Base-by-base conservation (phyloP, 148 eudicot genomes). In the Tetragonia tetragonoides region DNA sequence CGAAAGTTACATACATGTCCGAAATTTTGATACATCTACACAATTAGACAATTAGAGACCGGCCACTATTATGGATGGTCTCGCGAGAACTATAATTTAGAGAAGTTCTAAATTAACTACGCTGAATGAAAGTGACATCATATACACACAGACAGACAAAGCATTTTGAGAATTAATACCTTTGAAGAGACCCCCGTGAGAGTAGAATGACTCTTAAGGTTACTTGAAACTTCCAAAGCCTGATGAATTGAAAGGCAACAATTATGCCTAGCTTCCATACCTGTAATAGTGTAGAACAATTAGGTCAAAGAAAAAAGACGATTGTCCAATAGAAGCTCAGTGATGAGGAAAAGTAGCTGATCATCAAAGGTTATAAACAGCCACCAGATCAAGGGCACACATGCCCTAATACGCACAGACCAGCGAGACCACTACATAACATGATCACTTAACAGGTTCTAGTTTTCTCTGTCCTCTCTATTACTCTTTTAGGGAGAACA, bases 181-280 rank as follows among this genome's bases (percentile, higher is more conserved):
- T 93, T 87, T 53, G 78, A 80, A 74, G 85, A 86, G 69, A 90
- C 83, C 66, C 75, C 91, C 72, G 90, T 87, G 68, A 87, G 83
- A 59, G 85, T 81, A 66, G 92, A 83, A 70, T 95, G 93, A 77
- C 82, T 79, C 80, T 75, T 77, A 14, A 89, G 85, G 79, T 84
- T 89, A 81, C 79, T 84, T 11, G 91, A 92, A 53, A 71, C 81
- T 5, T 81, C 75, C 39, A 92, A 80, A 63, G 89, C 94, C 81
- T 81, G 89, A 73, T 77, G 78, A 75, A 91, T 83, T 70, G 97
- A 89, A 80, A 83, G 84, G 75, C 99, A 95, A 82, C 94, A 91
- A 44, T 85, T 87, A 77, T 92, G 82, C 77, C 94, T 86, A 78
- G 89, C 85, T 81, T 95, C 99, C 99, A 95, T 95, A 72, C 96